Base-by-base conservation (phyloP, 495 filamentous ascomycete species). In the Tuber calosporum region DNA sequence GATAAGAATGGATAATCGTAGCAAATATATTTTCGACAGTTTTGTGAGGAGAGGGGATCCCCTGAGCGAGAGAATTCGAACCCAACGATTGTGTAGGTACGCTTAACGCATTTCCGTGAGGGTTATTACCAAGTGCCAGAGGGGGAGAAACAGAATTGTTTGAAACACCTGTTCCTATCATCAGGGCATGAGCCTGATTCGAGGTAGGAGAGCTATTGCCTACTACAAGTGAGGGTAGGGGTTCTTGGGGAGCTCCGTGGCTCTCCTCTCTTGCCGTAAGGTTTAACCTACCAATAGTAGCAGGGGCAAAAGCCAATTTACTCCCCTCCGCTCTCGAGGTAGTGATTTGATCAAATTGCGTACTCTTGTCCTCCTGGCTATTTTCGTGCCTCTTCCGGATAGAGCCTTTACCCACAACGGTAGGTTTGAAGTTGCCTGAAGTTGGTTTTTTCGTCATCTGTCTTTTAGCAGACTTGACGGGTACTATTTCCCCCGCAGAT, bases 1-100 rank as follows among this genome's bases (percentile, higher is more conserved):
- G 70, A 19, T 73, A 38, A 17, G 76, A 77, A 41, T 77, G 67
- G 36, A 71, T 58, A 39, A 77, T 68, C 2, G 72, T 68, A 43
- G 67, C 34, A 17, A 77, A 42, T 13, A 77, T 73, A 38, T 40
- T 70, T 4, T 37, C 43, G 72, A 68, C 74, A 6, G 72, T 75
- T 26, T 38, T 48, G 43, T 39, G n/a, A 4, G 53, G 53, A 26
- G 69, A 43, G 15, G 39, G 43, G 13, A 62, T 62, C 30, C 34
- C 26, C 26, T 13, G 53, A 62, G 26, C 11, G 53, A 17, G 26
- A 34, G 53, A 34, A 13, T 15, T 62, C 26, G 53, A 62, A 62
- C 53, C 7, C 26, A 62, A 7, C 26, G 53, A 62, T 62, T 62
- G 53, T 34, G 53, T 34, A 30, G 53, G 53, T 17, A 62, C 26